Evolutionary conservation across 83 land plant species (phyloP).

Genomic region (Picea abies): DNA sequence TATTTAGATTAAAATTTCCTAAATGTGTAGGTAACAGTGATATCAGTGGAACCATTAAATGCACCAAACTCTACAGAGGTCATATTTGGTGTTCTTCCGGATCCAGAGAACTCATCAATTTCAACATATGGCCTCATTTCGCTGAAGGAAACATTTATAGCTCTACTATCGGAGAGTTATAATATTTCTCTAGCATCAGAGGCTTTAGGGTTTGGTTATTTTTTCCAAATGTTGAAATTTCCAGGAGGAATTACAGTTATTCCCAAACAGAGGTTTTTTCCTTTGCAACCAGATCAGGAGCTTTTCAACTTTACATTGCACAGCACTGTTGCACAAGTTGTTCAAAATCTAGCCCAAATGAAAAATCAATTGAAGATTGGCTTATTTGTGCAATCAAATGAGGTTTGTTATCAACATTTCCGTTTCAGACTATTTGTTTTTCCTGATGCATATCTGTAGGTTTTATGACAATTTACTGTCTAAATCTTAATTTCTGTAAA

Average conservation of each 20-base stretch:
- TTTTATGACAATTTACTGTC: not conserved
- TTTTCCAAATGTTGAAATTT: slow-evolving; percentile 71
- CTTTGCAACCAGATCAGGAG: slow-evolving; percentile 42
- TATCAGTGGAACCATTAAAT: slow-evolving; percentile 34
- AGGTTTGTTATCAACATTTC: slow-evolving; percentile 38
- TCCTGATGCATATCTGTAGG: slow-evolving; percentile 1
- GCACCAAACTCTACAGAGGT: slow-evolving; percentile 58
- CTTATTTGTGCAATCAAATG: slow-evolving; percentile 47
- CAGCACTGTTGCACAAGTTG: slow-evolving; percentile 52
- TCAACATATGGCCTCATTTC: slow-evolving; percentile 39
- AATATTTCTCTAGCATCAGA: slow-evolving; percentile 42
- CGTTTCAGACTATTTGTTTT: not conserved
- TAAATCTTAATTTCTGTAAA: not conserved
- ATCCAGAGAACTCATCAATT: slow-evolving; percentile 33
- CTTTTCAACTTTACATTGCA: slow-evolving; percentile 71
- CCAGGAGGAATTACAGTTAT: slow-evolving; percentile 72
- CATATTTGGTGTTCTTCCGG: slow-evolving; percentile 52
- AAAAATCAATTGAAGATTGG: slow-evolving; percentile 58
- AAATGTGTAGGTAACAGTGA: slow-evolving; percentile 45
- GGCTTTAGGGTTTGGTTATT: slow-evolving; percentile 51
- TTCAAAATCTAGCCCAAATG: slow-evolving; percentile 42
- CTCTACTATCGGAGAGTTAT: slow-evolving; percentile 38
- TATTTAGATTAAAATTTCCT: not conserved
- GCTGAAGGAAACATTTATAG: slow-evolving; percentile 38
- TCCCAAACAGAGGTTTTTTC: slow-evolving; percentile 54